Base-by-base conservation (phyloP, 2,329 filamentous ascomycete species). In the Amylocarpus encephaloides region DNA sequence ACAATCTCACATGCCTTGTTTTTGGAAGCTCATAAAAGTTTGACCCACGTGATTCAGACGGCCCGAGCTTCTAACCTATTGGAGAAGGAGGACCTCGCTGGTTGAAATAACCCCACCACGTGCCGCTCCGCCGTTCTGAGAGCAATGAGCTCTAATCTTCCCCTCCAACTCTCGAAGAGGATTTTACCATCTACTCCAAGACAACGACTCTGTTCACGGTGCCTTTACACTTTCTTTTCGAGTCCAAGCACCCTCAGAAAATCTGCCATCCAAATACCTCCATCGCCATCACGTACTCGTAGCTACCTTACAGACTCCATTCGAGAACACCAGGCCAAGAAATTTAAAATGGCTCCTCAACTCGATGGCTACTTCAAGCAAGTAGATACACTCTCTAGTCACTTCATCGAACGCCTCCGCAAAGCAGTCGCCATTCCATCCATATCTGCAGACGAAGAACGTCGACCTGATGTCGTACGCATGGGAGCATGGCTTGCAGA, bases 401-500 rank as follows among this genome's bases (percentile, higher is more conserved):
- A 81, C 66, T 96, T 95, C 73, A 94, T 95, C 70, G 86, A 94
- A 63, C 85, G 92, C 62, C 82, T 98, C 53, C 80, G 88, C 66
- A 83, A 91, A 71, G 93, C 93, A 48, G 93, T 98, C 53, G 92
- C 91, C 46, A 98, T 98, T 64, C 93, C 93, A 16, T 98, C 93
- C 56, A 79, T 98, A 67, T 97, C 92, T 32, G 88, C 92, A 43
- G 91, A 96, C 56, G 89, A 93, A 66, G 85, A 86, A 61, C 85
- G 88, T 65, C 84, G 93, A 53, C 84, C 84, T 49, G 91, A 98
- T 77, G 93, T 98, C 56, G 82, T 98, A 65, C 88, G 85, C 75
- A 98, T 98, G 93, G 93, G 88, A 62, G 78, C 95, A 64, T 98
- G 85, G 69, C 85, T 98, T 56, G 88, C 84, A 57, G 74, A 77